These are phyloP conservation scores for Alloteropsis semialata DNA, from an alignment of 176 grass and related monocot genomes.

Conservation along the genomic window DNA sequence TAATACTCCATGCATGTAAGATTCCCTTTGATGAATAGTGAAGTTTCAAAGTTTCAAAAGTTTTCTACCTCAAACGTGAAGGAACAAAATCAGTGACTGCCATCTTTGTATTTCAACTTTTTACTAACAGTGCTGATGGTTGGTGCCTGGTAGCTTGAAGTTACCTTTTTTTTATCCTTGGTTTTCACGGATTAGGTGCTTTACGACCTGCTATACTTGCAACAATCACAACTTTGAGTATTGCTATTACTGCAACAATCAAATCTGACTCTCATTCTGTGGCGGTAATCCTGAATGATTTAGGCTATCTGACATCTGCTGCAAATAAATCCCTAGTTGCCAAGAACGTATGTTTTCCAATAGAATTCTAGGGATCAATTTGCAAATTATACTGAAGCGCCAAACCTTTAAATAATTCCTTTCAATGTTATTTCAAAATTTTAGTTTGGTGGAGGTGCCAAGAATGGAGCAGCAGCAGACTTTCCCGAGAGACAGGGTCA, in stretches of 20 bases:
- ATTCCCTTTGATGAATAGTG: too few species aligned
- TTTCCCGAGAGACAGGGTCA: constrained; percentile 73
- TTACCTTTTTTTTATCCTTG: background rate
- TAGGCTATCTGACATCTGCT: background rate
- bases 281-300: background rate
- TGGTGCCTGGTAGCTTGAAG: background rate
- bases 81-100: background rate
- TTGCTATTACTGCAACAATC: background rate
- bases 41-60: too few species aligned
- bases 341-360: background rate
- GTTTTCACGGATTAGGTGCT: constrained; percentile 4
- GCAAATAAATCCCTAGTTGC: background rate
- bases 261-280: background rate
- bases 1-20: too few species aligned
- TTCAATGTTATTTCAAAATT: background rate
- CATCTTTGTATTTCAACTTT: background rate
- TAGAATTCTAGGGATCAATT: background rate
- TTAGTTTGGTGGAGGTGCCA: constrained; percentile 50
- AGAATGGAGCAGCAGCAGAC: constrained; percentile 44
- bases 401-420: constrained; percentile 5
- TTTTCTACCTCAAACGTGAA: background rate
- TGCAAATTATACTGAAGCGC: background rate
- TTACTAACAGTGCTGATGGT: background rate
- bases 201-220: background rate
- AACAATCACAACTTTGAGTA: background rate